These are phyloP conservation scores for Boletales sp. DNA, from an alignment of 768 basidiomycete species.

Conservation along the genomic window DNA sequence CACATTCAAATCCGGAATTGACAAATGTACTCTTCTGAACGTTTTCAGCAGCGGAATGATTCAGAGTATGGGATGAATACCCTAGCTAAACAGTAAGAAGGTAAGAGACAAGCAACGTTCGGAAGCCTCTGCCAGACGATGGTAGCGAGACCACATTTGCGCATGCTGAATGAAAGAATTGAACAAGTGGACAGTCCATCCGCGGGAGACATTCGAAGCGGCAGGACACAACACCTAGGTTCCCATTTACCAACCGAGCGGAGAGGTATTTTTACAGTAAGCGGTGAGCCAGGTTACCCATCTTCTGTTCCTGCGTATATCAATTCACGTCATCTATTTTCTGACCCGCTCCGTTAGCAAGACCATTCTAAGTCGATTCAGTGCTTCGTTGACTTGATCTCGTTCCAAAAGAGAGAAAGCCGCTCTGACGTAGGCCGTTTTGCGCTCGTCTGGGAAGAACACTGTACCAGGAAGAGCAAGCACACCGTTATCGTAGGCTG, in stretches of 20 bases:
- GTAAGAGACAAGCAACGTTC: too few species aligned
- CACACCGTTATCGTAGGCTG: conserved; percentile 77
- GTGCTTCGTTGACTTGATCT: conserved; percentile 70
- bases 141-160: too few species aligned
- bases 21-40: too few species aligned
- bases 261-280: too few species aligned
- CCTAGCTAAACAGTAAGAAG: too few species aligned
- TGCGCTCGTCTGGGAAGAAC: conserved; percentile 70
- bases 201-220: too few species aligned
- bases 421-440: conserved; percentile 74
- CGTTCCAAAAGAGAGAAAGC: conserved; percentile 70
- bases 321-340: conserved; percentile 2
- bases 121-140: too few species aligned
- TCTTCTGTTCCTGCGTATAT: not conserved
- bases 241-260: not conserved
- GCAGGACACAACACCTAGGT: not conserved
- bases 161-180: too few species aligned
- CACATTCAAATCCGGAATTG: not conserved
- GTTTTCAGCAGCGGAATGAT: too few species aligned
- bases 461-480: conserved; percentile 83
- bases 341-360: conserved; percentile 25
- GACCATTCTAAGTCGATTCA: conserved; percentile 54
- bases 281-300: too few species aligned
- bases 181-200: too few species aligned
- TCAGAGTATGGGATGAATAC: too few species aligned